Evolutionary conservation across 495 filamentous ascomycete species (phyloP).

Genomic region (Xylaria palmicola): DNA sequence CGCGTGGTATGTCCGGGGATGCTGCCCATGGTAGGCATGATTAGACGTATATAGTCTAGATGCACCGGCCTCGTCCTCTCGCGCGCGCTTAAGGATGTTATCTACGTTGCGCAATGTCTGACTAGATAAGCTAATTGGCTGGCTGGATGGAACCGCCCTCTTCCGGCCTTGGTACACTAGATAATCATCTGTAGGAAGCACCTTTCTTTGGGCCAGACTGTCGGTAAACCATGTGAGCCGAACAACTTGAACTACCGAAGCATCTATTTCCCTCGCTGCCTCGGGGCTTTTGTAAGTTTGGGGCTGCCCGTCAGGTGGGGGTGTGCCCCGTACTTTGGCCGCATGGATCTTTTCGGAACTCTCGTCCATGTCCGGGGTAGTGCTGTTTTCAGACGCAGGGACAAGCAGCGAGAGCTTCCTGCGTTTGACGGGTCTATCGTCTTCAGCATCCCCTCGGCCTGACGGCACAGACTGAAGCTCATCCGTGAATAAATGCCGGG

Average conservation of each 20-base stretch:
- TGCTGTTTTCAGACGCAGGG: not conserved
- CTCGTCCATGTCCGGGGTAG: not conserved
- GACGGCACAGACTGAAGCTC: conserved; percentile 46
- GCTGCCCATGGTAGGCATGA: conserved; percentile 12
- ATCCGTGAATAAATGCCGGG: conserved; percentile 56
- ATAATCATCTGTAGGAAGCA: conserved; percentile 62
- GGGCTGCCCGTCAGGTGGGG: too few relatives aligned
- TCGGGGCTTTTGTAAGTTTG: conserved; percentile 12
- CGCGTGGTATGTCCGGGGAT: conserved; percentile 16
- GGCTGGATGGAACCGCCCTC: conserved; percentile 9
- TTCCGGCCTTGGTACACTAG: conserved; percentile 64
- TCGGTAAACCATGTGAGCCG: conserved; percentile 73
- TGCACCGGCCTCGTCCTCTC: conserved; percentile 27
- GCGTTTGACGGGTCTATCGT: conserved; percentile 29
- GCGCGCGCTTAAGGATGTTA: conserved; percentile 34
- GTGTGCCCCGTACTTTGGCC: not conserved
- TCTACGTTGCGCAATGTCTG: conserved; percentile 9
- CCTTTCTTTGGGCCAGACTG: conserved; percentile 51
- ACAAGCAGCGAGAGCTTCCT: conserved; percentile 25
- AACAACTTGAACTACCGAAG: conserved; percentile 61
- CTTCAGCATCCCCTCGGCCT: conserved; percentile 5
- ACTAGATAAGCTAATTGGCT: not conserved
- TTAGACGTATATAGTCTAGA: too few relatives aligned
- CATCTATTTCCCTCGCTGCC: conserved; percentile 2
- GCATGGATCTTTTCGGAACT: not conserved